Evolutionary conservation across 2,329 filamentous ascomycete genomes (phyloP).

Genomic region (Coniella vitis): DNA sequence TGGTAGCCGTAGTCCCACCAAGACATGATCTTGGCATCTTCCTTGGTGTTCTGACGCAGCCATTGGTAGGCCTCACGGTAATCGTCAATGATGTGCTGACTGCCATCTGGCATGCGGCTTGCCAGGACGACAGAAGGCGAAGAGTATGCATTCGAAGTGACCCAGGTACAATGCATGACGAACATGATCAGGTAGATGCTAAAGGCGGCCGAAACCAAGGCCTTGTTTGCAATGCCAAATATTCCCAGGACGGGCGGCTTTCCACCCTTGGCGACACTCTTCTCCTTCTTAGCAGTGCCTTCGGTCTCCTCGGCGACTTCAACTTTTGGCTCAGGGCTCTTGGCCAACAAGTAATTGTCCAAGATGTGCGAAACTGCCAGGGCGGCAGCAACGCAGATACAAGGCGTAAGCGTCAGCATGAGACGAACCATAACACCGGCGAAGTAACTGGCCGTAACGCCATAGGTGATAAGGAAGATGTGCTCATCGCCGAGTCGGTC

Average conservation of each 20-base stretch:
- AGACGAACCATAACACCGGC: conserved; percentile 98
- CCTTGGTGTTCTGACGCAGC: conserved; percentile 92
- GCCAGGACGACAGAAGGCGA: conserved; percentile 95
- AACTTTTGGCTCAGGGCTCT: conserved; percentile 51
- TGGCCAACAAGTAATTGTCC: conserved; percentile 71
- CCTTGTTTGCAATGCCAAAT: conserved; percentile 73
- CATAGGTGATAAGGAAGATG: conserved; percentile 95
- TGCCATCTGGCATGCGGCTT: conserved; percentile 85
- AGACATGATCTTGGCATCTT: conserved; percentile 97
- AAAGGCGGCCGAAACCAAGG: conserved; percentile 64
- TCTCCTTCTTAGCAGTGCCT: conserved; percentile 48
- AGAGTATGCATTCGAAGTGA: conserved; percentile 97
- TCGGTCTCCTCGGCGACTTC: conserved; percentile 39
- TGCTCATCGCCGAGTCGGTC: conserved; percentile 90
- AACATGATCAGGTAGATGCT: conserved; percentile 83
- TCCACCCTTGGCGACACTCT: conserved; percentile 45
- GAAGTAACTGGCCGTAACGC: conserved; percentile 96
- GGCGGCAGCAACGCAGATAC: conserved; percentile 91
- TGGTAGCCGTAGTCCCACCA: conserved; percentile 99
- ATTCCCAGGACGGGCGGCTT: conserved; percentile 74
- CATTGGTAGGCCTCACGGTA: conserved; percentile 99
- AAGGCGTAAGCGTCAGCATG: conserved; percentile 94
- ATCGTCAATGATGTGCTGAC: conserved; percentile 97
- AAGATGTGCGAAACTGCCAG: conserved; percentile 82
- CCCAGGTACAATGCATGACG: conserved; percentile 97